Evolutionary conservation across 495 filamentous ascomycete genomes (phyloP).

Genomic region (Trichoderma orchidacearum): DNA sequence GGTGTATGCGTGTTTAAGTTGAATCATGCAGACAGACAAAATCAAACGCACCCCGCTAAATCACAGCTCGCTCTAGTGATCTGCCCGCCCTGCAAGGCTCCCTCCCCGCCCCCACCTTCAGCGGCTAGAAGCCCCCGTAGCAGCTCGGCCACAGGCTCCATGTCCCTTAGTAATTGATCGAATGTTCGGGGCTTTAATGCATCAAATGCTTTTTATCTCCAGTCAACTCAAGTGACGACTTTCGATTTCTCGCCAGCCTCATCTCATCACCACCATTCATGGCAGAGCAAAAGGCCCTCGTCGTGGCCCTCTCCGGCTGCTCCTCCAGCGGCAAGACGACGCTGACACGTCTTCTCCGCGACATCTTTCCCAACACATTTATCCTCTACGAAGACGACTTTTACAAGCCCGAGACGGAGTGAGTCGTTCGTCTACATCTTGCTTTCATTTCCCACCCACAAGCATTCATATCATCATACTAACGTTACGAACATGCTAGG

Average conservation of each 20-base stretch:
- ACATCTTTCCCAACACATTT: constrained; percentile 57
- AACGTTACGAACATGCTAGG: constrained; percentile 16
- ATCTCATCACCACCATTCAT: constrained; percentile 5
- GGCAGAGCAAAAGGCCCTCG: constrained; percentile 31
- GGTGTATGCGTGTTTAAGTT: too few relatives aligned
- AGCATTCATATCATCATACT: neutral
- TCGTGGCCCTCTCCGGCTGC: constrained; percentile 61
- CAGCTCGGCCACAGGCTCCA: neutral
- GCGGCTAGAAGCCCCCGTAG: neutral
- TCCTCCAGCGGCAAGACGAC: constrained; percentile 76
- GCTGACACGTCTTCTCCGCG: constrained; percentile 56
- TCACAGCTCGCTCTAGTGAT: neutral
- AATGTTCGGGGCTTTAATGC: too few relatives aligned
- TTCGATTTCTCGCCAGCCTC: too few relatives aligned
- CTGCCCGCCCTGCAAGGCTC: neutral
- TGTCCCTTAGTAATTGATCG: too few relatives aligned
- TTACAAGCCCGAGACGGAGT: constrained; percentile 64
- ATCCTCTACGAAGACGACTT: constrained; percentile 93
- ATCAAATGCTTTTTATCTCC: too few relatives aligned
- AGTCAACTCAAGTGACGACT: too few relatives aligned
- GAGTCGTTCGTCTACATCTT: constrained; percentile 12
- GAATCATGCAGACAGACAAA: too few relatives aligned
- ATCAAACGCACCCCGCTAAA: too few relatives aligned
- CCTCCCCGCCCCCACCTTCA: neutral
- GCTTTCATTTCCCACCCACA: neutral